Percentiles rank a stretch among this genome's conserved stretches.
phyloP scores from a whole-genome alignment of 257 asterid species.

The Coffea eugenioides region DNA sequence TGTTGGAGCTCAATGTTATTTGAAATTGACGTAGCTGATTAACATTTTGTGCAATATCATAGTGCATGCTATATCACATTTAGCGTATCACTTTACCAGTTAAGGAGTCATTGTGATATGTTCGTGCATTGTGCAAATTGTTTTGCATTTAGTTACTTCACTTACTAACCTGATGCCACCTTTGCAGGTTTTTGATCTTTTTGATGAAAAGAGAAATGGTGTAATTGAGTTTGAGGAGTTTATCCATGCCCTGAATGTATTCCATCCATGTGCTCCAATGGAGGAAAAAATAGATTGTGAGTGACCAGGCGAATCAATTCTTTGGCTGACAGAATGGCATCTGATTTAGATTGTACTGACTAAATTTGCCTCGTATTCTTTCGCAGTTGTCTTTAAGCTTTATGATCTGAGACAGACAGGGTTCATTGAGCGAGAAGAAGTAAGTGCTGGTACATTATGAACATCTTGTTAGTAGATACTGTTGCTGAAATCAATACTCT shows the following conservation, averaged over 20 bases:
- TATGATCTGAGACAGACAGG: no score
- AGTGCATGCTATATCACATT: neutral
- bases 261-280: neutral
- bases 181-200: no score
- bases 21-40: neutral
- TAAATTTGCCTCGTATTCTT: neutral
- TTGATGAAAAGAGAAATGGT: no score
- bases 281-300: neutral
- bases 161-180: neutral
- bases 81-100: neutral
- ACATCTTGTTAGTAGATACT: no score
- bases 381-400: neutral
- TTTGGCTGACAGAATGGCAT: neutral
- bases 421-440: neutral
- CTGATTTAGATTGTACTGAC: neutral
- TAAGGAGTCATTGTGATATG: no score
- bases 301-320: neutral
- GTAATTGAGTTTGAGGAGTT: neutral
- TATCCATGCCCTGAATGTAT: neutral
- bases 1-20: neutral
- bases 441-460: neutral
- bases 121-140: neutral
- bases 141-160: neutral
- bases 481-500: no score
- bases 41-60: neutral